phyloP scores from a whole-genome alignment of 192 early-diverging fungal species.

The Funneliformis geosporum region DNA sequence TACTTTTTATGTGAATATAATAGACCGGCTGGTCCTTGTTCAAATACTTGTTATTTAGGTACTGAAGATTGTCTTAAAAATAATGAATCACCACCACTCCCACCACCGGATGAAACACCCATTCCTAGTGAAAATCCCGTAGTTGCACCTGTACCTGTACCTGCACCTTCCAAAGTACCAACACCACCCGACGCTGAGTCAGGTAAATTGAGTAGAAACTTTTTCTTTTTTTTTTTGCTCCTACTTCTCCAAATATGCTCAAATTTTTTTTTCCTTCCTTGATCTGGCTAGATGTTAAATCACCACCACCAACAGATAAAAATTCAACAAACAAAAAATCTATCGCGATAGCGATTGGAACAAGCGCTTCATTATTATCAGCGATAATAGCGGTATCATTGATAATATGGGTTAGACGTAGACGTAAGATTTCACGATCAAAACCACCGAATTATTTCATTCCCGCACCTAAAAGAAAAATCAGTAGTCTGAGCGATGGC shows the following conservation, averaged over 20 bases:
- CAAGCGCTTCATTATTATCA: not conserved
- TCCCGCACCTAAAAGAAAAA: not conserved
- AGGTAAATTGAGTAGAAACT: too few relatives aligned
- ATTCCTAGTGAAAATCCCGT: too few relatives aligned
- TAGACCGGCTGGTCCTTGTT: not conserved
- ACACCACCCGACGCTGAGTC: too few relatives aligned
- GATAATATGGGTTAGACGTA: not conserved
- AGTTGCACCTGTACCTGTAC: too few relatives aligned
- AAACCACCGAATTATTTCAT: not conserved
- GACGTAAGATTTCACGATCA: not conserved
- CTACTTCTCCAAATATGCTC: too few relatives aligned
- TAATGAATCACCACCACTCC: not conserved
- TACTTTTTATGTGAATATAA: not conserved
- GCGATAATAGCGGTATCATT: not conserved
- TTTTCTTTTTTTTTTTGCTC: too few relatives aligned
- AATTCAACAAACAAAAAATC: not conserved
- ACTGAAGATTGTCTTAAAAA: not conserved
- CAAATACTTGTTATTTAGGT: not conserved
- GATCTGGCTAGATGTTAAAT: too few relatives aligned
- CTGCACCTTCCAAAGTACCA: too few relatives aligned
- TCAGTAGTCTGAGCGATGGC: not conserved
- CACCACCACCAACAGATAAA: too few relatives aligned
- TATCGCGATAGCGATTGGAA: not conserved
- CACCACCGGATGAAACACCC: too few relatives aligned
- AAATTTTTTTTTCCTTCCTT: not conserved